Percentiles rank a stretch among this genome's conserved stretches.
phyloP scores from a whole-genome alignment of 1,284 basidiomycete genomes.

The Inonotus hispidus region DNA sequence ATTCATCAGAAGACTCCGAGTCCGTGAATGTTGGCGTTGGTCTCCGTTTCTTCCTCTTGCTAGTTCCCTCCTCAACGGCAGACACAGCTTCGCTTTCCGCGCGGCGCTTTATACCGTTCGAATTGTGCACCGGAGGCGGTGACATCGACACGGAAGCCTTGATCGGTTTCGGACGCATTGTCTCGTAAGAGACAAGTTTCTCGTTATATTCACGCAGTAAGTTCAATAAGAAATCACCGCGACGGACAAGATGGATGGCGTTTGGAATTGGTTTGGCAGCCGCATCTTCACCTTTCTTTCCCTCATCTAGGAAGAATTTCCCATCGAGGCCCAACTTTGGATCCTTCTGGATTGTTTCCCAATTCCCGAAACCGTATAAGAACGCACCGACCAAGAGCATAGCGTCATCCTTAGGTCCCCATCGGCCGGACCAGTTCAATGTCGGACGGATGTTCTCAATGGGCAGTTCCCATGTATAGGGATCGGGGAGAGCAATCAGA shows the following conservation, averaged over 20 bases:
- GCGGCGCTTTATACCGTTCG: constrained; percentile 59
- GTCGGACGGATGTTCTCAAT: constrained; percentile 91
- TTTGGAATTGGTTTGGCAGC: constrained; percentile 85
- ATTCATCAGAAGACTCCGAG: constrained; percentile 83
- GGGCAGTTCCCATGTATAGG: constrained; percentile 82
- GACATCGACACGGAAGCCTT: constrained; percentile 52
- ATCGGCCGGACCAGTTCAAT: constrained; percentile 93
- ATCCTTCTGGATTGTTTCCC: constrained; percentile 95
- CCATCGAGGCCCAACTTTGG: constrained; percentile 76
- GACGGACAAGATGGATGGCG: constrained; percentile 94
- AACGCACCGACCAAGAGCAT: constrained; percentile 93
- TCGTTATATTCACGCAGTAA: constrained; percentile 90
- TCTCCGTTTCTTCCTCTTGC: constrained; percentile 70
- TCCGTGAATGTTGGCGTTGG: constrained; percentile 91
- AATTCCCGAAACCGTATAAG: constrained; percentile 93
- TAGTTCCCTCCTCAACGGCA: constrained; percentile 64
- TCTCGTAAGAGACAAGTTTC: constrained; percentile 80
- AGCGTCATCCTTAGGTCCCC: constrained; percentile 91
- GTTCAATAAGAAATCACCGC: constrained; percentile 91
- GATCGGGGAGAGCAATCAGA: constrained; percentile 63
- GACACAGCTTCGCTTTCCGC: constrained; percentile 80
- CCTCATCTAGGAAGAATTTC: constrained; percentile 98
- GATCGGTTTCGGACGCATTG: constrained; percentile 58
- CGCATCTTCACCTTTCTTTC: constrained; percentile 82
- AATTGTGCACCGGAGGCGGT: constrained; percentile 63